Conservation (phyloP, 176 grass and related monocot species). For the Musa beccarii region DNA sequence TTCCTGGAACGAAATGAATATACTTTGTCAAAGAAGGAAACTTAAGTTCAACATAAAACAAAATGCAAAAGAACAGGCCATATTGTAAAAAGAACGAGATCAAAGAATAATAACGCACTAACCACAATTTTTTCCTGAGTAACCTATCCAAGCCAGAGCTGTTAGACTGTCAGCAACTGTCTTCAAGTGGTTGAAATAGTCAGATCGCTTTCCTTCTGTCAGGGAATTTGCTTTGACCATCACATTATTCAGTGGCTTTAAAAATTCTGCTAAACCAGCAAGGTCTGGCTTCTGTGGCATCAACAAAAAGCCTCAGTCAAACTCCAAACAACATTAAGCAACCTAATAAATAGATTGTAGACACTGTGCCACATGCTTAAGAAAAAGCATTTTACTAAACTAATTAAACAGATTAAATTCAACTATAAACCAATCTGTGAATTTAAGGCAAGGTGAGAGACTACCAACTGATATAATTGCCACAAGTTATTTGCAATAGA, state of each 20-base stretch:
- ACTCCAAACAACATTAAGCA: background rate
- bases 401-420: too few species aligned
- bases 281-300: slow-evolving; percentile 70
- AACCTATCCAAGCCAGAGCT: slow-evolving; percentile 86
- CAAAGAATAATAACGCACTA: slow-evolving; percentile 24
- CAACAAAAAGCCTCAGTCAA: slow-evolving; percentile 9
- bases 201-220: slow-evolving; percentile 83
- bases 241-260: slow-evolving; percentile 73
- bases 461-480: background rate
- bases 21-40: background rate
- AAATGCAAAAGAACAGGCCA: background rate
- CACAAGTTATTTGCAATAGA: background rate
- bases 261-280: slow-evolving; percentile 49
- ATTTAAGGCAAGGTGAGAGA: background rate
- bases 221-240: slow-evolving; percentile 50
- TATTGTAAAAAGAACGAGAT: background rate
- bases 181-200: slow-evolving; percentile 95
- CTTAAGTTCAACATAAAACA: slow-evolving; percentile 10
- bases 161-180: slow-evolving; percentile 72
- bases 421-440: background rate
- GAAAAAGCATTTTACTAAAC: too few species aligned
- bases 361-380: background rate
- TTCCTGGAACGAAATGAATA: slow-evolving; percentile 34
- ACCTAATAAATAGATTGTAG: slow-evolving; percentile 1
- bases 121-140: slow-evolving; percentile 89